phyloP scores from a whole-genome alignment of 441 rosid species.

The Gossypium davidsonii region DNA sequence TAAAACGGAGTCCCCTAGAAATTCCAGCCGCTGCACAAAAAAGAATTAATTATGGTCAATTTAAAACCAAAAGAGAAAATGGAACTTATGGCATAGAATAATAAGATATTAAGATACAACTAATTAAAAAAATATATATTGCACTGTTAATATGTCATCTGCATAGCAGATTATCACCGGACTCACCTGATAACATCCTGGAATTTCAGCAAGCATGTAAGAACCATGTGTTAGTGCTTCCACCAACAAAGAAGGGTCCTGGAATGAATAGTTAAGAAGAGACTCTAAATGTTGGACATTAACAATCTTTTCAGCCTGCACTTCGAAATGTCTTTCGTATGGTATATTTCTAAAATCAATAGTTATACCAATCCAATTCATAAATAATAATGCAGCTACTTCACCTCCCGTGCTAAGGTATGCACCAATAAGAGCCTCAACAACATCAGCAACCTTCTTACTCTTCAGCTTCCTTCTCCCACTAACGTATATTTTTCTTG shows the following conservation, averaged over 20 bases:
- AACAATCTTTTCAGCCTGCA: constrained; percentile 38
- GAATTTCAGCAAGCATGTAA: constrained; percentile 80
- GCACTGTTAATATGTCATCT: background rate
- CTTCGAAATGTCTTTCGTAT: constrained; percentile 25
- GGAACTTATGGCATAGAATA: background rate
- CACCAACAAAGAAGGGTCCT: constrained; percentile 57
- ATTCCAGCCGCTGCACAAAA: constrained; percentile 71
- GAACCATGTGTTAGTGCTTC: constrained; percentile 97
- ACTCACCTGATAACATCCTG: constrained; percentile 68
- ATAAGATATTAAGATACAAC: background rate
- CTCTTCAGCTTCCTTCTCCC: constrained; percentile 43
- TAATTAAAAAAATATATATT: background rate
- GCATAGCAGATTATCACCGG: constrained; percentile 12
- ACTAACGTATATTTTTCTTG: constrained; percentile 36
- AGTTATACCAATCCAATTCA: constrained; percentile 72
- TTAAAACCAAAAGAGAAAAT: background rate
- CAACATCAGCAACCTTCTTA: constrained; percentile 76
- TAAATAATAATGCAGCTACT: constrained; percentile 44
- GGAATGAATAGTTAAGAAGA: constrained; percentile 52
- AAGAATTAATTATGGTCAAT: too few species aligned
- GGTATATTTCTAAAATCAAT: constrained; percentile 38
- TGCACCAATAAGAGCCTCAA: constrained; percentile 83
- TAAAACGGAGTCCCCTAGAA: constrained; percentile 82
- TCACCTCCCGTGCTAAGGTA: constrained; percentile 76
- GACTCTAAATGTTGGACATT: constrained; percentile 44